Evolutionary conservation across 2,329 filamentous ascomycete genomes (phyloP).

Genomic region (Botrytis sinoallii): DNA sequence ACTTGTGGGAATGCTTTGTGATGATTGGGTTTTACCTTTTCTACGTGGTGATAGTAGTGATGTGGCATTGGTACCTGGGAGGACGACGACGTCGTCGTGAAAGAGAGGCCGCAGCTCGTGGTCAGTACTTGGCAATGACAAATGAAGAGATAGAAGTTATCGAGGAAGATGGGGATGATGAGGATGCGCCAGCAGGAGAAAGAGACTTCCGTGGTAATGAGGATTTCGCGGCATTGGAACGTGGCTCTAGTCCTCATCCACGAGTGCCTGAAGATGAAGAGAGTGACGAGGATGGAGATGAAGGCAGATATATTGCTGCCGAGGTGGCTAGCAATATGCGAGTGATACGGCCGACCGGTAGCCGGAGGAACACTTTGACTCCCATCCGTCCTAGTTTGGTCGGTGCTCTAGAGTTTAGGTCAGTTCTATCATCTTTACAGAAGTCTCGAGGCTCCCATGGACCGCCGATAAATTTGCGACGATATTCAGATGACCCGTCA

Average conservation of each 20-base stretch:
- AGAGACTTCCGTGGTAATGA: conserved; percentile 34
- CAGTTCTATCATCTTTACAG: conserved; percentile 82
- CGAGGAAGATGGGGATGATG: conserved; percentile 62
- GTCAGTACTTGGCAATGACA: conserved; percentile 64
- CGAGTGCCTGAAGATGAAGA: conserved; percentile 39
- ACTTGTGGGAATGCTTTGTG: conserved; percentile 80
- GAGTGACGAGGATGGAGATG: conserved; percentile 51
- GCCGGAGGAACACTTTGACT: conserved; percentile 70
- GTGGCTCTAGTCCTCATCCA: conserved; percentile 42
- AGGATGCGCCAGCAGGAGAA: conserved; percentile 45
- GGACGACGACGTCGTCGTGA: conserved; percentile 58
- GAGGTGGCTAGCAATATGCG: conserved; percentile 95
- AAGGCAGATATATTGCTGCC: conserved; percentile 66
- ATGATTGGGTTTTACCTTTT: conserved; percentile 93
- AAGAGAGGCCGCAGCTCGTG: conserved; percentile 68
- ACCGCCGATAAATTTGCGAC: conserved; percentile 64
- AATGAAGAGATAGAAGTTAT: conserved; percentile 53
- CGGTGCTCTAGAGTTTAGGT: conserved; percentile 89
- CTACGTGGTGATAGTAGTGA: conserved; percentile 84
- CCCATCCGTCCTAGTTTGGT: conserved; percentile 91
- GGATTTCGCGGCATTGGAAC: conserved; percentile 36
- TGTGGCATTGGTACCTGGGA: conserved; percentile 84
- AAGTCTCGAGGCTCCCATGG: conserved; percentile 74
- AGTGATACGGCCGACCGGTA: conserved; percentile 64
- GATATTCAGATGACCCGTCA: conserved; percentile 61